phyloP scores from a whole-genome alignment of 1,284 basidiomycete genomes.

The Sutorius eximius region DNA sequence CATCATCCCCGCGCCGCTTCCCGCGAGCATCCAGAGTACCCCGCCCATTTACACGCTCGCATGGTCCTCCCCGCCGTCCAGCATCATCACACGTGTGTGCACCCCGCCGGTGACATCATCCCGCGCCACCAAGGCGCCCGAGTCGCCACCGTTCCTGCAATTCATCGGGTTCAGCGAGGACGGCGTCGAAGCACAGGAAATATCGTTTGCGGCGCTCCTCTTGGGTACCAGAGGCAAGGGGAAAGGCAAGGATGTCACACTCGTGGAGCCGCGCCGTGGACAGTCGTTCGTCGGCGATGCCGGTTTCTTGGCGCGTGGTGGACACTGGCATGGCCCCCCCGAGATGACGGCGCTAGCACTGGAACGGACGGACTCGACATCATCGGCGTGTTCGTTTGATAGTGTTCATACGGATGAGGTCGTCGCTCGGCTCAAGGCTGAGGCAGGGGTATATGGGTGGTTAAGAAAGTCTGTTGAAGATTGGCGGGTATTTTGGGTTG shows the following conservation, averaged over 20 bases:
- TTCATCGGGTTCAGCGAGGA: conserved; percentile 64
- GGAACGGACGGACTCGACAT: conserved; percentile 42
- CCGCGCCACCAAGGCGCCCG: neutral
- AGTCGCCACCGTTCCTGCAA: conserved; percentile 52
- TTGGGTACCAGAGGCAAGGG: conserved; percentile 23
- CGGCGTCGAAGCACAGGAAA: conserved; percentile 71
- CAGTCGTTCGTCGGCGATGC: conserved; percentile 63
- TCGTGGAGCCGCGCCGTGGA: conserved; percentile 48
- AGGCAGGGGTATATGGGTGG: conserved; percentile 74
- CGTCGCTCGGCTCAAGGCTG: conserved; percentile 43
- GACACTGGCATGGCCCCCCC: conserved; percentile 64
- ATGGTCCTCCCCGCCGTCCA: conserved; percentile 61
- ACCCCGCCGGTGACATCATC: conserved; percentile 21
- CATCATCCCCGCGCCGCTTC: conserved; percentile 65
- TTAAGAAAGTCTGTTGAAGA: conserved; percentile 65
- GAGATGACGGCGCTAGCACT: conserved; percentile 36
- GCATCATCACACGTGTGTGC: conserved; percentile 54
- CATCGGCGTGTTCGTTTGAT: conserved; percentile 46
- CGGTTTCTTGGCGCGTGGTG: conserved; percentile 63
- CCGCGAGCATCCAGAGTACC: conserved; percentile 45
- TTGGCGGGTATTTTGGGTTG: conserved; percentile 78
- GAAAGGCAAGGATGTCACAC: conserved; percentile 44
- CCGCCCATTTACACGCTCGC: conserved; percentile 54
- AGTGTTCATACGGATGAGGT: conserved; percentile 56
- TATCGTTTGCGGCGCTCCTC: conserved; percentile 41